Conservation (phyloP, 75 land plant genomes). For the Cryptomeria japonica region DNA sequence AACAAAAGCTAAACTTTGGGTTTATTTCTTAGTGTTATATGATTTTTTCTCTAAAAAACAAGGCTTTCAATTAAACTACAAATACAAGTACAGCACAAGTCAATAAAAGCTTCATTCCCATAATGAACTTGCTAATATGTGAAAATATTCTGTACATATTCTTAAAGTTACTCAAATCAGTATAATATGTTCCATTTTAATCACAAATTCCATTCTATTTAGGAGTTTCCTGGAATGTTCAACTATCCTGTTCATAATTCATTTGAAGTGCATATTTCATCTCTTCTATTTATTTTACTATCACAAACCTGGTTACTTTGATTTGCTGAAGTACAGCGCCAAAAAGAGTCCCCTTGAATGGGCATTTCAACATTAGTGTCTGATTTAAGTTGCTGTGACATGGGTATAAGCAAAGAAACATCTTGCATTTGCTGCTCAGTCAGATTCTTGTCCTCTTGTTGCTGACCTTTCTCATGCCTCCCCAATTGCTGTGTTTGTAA, state of each 20-base stretch:
- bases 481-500: background rate
- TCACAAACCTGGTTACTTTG: slow-evolving; percentile 3
- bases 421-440: background rate
- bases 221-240: background rate
- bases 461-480: slow-evolving; percentile 6
- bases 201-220: background rate
- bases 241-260: background rate
- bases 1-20: background rate
- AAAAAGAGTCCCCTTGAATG: slow-evolving; percentile 7
- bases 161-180: background rate
- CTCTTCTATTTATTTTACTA: background rate
- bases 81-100: background rate
- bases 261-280: background rate
- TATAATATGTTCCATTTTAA: background rate
- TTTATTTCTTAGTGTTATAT: background rate
- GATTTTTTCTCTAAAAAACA: background rate
- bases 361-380: background rate
- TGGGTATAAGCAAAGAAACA: background rate
- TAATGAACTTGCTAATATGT: background rate
- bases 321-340: slow-evolving; percentile 3
- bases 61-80: background rate
- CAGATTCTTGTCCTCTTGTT: background rate
- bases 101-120: background rate
- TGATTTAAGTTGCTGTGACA: slow-evolving; percentile 5
- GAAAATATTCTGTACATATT: background rate